Percentiles rank a stretch among this genome's conserved stretches.
These are phyloP conservation scores for Colletotrichum sp. DNA, from an alignment of 2,329 filamentous ascomycete genomes.

Conservation along the genomic window DNA sequence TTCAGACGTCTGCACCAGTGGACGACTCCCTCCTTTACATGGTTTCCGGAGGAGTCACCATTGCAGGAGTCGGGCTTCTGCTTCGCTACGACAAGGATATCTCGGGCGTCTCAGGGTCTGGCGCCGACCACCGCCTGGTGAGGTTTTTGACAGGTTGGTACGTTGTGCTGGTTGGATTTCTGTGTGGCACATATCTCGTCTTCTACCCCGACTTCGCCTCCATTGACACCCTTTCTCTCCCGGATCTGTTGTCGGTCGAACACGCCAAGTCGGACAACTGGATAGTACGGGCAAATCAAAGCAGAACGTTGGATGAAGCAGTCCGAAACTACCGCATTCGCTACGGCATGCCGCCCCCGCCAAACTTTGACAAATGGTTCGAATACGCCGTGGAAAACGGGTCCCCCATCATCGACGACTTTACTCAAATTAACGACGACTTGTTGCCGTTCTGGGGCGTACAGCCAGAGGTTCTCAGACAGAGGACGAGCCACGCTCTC, in stretches of 20 bases:
- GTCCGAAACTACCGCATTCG: slow-evolving; percentile 47
- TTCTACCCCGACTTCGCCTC: slow-evolving; percentile 3
- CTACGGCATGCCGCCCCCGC: slow-evolving; percentile 70
- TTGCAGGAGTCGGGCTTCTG: slow-evolving; percentile 21
- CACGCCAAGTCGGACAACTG: slow-evolving; percentile 20
- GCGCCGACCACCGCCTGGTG: neutral
- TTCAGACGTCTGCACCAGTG: neutral
- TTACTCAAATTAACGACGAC: slow-evolving; percentile 74
- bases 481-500: slow-evolving; percentile 44
- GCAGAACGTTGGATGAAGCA: slow-evolving; percentile 31
- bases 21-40: slow-evolving; percentile 4
- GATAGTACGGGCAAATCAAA: slow-evolving; percentile 23
- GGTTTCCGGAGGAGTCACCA: neutral
- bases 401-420: slow-evolving; percentile 76
- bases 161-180: slow-evolving; percentile 11
- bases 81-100: slow-evolving; percentile 18
- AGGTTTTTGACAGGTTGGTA: slow-evolving; percentile 14
- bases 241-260: neutral
- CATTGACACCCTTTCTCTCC: neutral
- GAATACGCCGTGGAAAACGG: slow-evolving; percentile 69
- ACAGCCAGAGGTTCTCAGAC: slow-evolving; percentile 66
- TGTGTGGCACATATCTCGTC: slow-evolving; percentile 15
- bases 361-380: slow-evolving; percentile 82
- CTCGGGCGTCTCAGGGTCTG: neutral
- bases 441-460: slow-evolving; percentile 81